These are phyloP conservation scores for Leishmania tarentolae DNA, from an alignment of 208 protist species.

Conservation along the genomic window DNA sequence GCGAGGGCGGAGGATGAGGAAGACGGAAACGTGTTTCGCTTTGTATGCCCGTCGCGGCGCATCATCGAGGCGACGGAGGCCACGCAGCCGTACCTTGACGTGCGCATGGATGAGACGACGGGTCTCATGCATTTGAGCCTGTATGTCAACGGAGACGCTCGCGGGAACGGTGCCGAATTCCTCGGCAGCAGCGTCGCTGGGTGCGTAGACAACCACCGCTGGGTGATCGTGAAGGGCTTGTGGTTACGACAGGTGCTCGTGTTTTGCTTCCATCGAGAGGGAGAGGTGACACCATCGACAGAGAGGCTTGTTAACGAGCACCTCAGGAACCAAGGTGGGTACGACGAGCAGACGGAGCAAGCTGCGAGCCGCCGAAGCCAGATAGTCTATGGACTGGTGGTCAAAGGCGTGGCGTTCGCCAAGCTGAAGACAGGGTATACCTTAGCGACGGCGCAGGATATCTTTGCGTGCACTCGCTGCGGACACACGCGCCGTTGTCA, in stretches of 20 bases:
- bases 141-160: conserved; percentile 36
- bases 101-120: conserved; percentile 32
- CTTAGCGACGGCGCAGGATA: conserved; percentile 11
- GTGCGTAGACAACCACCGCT: conserved; percentile 55
- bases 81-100: conserved; percentile 37
- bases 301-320: not conserved
- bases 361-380: conserved; percentile 11
- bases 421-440: conserved; percentile 13
- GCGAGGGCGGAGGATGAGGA: conserved; percentile 7
- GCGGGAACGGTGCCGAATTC: conserved; percentile 36
- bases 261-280: conserved; percentile 30
- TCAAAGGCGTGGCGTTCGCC: conserved; percentile 25
- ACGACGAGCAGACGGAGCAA: conserved; percentile 3
- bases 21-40: conserved; percentile 6
- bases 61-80: conserved; percentile 18
- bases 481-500: conserved; percentile 26
- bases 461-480: conserved; percentile 47
- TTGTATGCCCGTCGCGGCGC: conserved; percentile 7
- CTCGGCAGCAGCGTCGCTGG: conserved; percentile 32
- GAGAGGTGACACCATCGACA: not conserved
- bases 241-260: conserved; percentile 39
- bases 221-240: conserved; percentile 42
- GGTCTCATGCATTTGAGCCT: conserved; percentile 41
- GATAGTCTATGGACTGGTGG: conserved; percentile 25
- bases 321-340: not conserved